These are phyloP conservation scores for Mycena albidolilacea DNA, from an alignment of 768 basidiomycete genomes.

Conservation along the genomic window DNA sequence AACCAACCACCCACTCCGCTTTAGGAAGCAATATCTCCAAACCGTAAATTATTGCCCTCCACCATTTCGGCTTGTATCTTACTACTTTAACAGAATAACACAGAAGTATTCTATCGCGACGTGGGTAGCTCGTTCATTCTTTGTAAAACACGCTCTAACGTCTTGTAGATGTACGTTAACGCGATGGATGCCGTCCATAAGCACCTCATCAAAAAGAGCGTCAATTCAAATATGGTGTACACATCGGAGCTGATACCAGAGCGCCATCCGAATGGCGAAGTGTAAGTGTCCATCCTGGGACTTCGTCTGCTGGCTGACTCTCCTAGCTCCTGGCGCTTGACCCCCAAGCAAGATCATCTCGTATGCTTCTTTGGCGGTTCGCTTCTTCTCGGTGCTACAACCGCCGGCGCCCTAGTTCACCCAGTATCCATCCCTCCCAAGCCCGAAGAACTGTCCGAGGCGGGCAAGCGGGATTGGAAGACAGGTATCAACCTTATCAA, in stretches of 20 bases:
- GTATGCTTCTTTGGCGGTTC: slow-evolving; percentile 96
- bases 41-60: slow-evolving; percentile 62
- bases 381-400: slow-evolving; percentile 90
- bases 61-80: not conserved
- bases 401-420: slow-evolving; percentile 66
- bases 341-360: slow-evolving; percentile 92
- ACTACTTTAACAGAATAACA: slow-evolving; percentile 66
- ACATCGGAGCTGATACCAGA: slow-evolving; percentile 88
- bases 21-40: slow-evolving; percentile 85
- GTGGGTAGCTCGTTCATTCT: slow-evolving; percentile 51
- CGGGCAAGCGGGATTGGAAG: slow-evolving; percentile 84
- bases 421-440: slow-evolving; percentile 79
- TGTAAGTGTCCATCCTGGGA: slow-evolving; percentile 46
- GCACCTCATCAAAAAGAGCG: slow-evolving; percentile 78
- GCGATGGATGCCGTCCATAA: slow-evolving; percentile 87
- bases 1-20: slow-evolving; percentile 9
- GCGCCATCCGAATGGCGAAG: slow-evolving; percentile 51
- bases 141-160: not conserved
- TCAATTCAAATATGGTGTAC: slow-evolving; percentile 73
- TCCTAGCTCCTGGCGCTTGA: slow-evolving; percentile 77
- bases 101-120: slow-evolving; percentile 83
- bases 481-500: slow-evolving; percentile 86
- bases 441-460: slow-evolving; percentile 70
- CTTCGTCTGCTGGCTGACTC: not conserved
- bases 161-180: slow-evolving; percentile 87